phyloP scores from a whole-genome alignment of 495 filamentous ascomycete genomes.

The Xylaria venustula region DNA sequence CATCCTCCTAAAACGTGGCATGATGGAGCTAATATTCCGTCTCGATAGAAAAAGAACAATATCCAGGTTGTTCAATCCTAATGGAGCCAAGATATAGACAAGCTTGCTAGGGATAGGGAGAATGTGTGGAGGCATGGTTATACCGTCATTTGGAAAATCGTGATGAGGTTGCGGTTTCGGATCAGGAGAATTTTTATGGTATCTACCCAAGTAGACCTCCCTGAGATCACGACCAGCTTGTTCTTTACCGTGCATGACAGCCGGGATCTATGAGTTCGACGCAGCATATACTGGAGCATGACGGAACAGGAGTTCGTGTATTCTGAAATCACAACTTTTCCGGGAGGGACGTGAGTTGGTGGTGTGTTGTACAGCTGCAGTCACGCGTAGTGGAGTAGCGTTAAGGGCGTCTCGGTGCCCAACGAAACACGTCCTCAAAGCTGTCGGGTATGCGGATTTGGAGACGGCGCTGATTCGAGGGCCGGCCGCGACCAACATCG shows the following conservation, averaged over 20 bases:
- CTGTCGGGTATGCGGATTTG: conserved; percentile 26
- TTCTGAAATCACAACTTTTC: conserved; percentile 3
- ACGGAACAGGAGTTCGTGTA: conserved; percentile 11
- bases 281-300: conserved; percentile 10
- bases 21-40: conserved; percentile 22
- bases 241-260: conserved; percentile 10
- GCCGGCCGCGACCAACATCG: conserved; percentile 22
- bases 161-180: conserved; percentile 7
- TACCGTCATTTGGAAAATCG: conserved; percentile 9
- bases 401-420: conserved; percentile 48
- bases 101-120: conserved; percentile 10
- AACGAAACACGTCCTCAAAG: conserved; percentile 37
- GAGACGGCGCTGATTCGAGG: conserved; percentile 27
- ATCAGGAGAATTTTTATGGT: conserved; percentile 1
- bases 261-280: conserved; percentile 11
- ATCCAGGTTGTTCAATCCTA: conserved; percentile 87
- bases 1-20: conserved; percentile 14
- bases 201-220: conserved; percentile 6
- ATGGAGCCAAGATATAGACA: conserved; percentile 13
- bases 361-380: conserved; percentile 51
- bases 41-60: conserved; percentile 91
- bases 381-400: conserved; percentile 40
- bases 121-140: conserved; percentile 7
- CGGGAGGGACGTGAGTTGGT: conserved; percentile 30
- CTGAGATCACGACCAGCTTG: conserved; percentile 1